phyloP scores from a whole-genome alignment of 2,329 filamentous ascomycete species.

The Fusarium sp. region DNA sequence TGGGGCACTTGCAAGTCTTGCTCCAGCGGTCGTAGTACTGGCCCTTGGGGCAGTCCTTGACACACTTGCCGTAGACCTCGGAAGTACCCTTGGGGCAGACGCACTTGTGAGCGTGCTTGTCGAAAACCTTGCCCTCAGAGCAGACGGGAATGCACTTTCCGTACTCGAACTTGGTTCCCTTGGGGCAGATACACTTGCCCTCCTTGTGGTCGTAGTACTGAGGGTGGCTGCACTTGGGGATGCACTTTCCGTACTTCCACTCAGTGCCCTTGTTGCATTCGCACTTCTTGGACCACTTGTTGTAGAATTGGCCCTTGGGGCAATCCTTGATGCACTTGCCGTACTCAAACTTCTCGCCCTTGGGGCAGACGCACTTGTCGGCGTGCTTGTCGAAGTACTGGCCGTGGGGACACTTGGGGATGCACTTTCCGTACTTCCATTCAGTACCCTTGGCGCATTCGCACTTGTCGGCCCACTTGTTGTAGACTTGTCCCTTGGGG shows the following conservation, averaged over 20 bases:
- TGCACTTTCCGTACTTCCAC: constrained; percentile 18
- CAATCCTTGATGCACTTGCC: constrained; percentile 25
- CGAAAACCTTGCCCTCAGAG: constrained; percentile 13
- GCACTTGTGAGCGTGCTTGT: constrained; percentile 17
- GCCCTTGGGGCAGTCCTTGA: constrained; percentile 26
- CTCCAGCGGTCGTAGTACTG: constrained; percentile 37
- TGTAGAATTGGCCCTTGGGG: constrained; percentile 16
- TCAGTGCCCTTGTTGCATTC: constrained; percentile 17
- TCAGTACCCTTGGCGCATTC: constrained; percentile 38
- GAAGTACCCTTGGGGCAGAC: constrained; percentile 24
- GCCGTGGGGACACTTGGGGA: background rate
- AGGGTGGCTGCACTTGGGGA: background rate
- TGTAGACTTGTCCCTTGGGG: constrained; percentile 34
- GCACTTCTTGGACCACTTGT: constrained; percentile 1
- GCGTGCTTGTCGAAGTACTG: constrained; percentile 4
- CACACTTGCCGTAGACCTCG: constrained; percentile 24
- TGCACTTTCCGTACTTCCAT: constrained; percentile 28
- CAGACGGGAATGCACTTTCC: constrained; percentile 22
- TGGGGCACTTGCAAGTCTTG: constrained; percentile 36
- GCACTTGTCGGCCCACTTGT: constrained; percentile 30
- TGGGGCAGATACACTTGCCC: constrained; percentile 27
- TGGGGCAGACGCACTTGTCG: constrained; percentile 13
- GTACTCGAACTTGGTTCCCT: constrained; percentile 21
- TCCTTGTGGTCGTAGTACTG: constrained; percentile 1
- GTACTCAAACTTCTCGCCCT: constrained; percentile 10